Base-by-base conservation (phyloP, 352 stramenopile genomes). In the Phytophthora lateralis region DNA sequence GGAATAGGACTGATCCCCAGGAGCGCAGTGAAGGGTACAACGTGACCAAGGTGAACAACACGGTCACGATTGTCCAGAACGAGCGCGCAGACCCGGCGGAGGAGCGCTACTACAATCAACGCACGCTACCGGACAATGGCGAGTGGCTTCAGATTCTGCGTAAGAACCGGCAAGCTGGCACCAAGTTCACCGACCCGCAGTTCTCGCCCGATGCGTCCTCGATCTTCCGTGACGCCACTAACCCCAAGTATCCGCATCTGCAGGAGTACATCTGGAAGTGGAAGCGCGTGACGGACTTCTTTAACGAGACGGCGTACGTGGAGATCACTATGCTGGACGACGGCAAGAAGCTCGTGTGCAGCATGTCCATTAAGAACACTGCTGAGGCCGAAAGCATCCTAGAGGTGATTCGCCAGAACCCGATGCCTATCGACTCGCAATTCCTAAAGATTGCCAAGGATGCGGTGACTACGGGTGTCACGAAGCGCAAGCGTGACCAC, bases 301-400 rank as follows among this genome's bases (percentile, higher is more conserved):
- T 95, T 65, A 85, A 89, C 47, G 82, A 93, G 57, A 91, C 79
- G 20, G 83, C 82, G 60, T 94, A 90, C 46, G 83, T 91, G 27
- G 85, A 95, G 55, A 84, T 95, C 48, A 91, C 83, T 7, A 93
- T 95, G 81, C 35, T 95, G 20, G 85, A 95, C 48, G 80, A 95
- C 53, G 80, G 67, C 42, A 90, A 92, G 63, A 89, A 90, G 43
- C 78, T 93, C 7, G 77, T 95, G 18, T 93, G 83, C 45, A 89
- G 80, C 10, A 95, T 93, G 66, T 85, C 85, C 7, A 90, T 95
- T 60, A 95, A 95, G 67, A 86, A 75, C 11, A 57, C 76, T 0
- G 80, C 80, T 34, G 85, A 95, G 50, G 83, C 85, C 3, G 85
- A 95, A 41, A 88, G 61, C 38, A 93, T 95, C 55, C 52, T 95